These are phyloP conservation scores for Lentinus tigrinus DNA, from an alignment of 768 basidiomycete species.

Conservation along the genomic window DNA sequence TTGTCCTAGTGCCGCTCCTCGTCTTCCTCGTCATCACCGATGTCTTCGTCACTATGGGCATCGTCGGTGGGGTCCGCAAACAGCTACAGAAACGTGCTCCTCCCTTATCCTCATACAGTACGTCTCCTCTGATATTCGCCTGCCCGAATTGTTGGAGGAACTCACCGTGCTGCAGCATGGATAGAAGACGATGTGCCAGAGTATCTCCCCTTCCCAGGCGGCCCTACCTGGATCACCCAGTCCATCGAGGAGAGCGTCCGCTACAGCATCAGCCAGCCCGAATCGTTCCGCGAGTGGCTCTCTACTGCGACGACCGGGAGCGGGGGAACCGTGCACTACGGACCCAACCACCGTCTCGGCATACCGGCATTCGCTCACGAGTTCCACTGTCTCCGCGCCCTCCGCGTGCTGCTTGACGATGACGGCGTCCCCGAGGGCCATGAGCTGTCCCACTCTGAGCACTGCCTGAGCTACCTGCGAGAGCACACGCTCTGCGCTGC, in stretches of 20 bases:
- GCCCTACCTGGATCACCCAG: not conserved
- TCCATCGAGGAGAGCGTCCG: not conserved
- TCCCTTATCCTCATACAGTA: not conserved
- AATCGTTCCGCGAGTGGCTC: not conserved
- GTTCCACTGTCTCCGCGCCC: conserved; percentile 23
- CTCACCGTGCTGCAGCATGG: not conserved
- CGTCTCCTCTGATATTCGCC: not conserved
- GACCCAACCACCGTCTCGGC: conserved; percentile 24
- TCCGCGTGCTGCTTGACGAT: conserved; percentile 22
- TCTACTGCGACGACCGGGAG: not conserved
- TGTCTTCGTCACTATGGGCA: not conserved
- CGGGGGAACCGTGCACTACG: conserved; percentile 22
- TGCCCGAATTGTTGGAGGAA: no score
- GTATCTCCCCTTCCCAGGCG: not conserved
- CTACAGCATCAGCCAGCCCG: not conserved
- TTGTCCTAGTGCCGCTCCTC: not conserved
- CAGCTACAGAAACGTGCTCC: not conserved
- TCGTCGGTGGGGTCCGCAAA: not conserved
- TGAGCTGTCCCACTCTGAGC: conserved; percentile 20
- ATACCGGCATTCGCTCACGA: conserved; percentile 18
- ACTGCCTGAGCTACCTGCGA: conserved; percentile 32
- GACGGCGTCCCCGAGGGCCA: not conserved
- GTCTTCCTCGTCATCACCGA: not conserved
- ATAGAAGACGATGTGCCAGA: conserved; percentile 4
- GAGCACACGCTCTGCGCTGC: conserved; percentile 30